Evolutionary conservation across 495 filamentous ascomycete species (phyloP), one percentile per base, ranked within the genome.

Genomic region (Penicillium robsamsonii): DNA sequence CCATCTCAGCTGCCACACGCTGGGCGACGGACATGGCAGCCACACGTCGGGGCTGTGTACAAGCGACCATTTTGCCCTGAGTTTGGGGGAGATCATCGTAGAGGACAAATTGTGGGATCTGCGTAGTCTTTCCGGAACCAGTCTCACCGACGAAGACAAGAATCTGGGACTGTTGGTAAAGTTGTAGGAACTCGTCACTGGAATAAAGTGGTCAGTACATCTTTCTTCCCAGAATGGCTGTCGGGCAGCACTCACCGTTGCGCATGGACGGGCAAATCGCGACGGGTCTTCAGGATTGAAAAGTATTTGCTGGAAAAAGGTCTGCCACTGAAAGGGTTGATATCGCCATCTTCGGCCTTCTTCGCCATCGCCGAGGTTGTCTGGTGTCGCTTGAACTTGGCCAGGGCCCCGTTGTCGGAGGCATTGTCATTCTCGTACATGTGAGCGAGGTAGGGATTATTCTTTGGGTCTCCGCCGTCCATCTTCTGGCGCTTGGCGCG

Each of bases 11-110:
- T 18, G 95, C 92, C 17, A 99, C 95, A 88, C 95, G 94, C 70
- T 97, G 90, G 25, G 95, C 95, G 17, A 99, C 95, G 33, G 93
- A 97, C 95, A 97, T 97, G 58, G 95, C 95, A 38, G 95, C 95
- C 42, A 99, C 95, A 80, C 95, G 87, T 68, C 95, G 89, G 61
- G 95, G 95, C 71, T 99, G 94, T 6, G 94, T 99, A 82, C 94
- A 99, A 53, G 94, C 94, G 37, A 99, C 87, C 73, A 96, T 84
- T 76, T 96, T 97, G 63, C 79, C 75, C 62, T 88, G 83, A 33
- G 83, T 79, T 59, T 97, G 89, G 6, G 95, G 94, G 22, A 95
- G 82, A 74, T 99, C 95, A 76, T 99, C 95, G 79, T 88, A 97
- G 13, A 97, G 81, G 55, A 99, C 91, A 70, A 96, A 99, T 69